phyloP scores from a whole-genome alignment of 1,284 basidiomycete genomes.

The Trichosporon sp. region DNA sequence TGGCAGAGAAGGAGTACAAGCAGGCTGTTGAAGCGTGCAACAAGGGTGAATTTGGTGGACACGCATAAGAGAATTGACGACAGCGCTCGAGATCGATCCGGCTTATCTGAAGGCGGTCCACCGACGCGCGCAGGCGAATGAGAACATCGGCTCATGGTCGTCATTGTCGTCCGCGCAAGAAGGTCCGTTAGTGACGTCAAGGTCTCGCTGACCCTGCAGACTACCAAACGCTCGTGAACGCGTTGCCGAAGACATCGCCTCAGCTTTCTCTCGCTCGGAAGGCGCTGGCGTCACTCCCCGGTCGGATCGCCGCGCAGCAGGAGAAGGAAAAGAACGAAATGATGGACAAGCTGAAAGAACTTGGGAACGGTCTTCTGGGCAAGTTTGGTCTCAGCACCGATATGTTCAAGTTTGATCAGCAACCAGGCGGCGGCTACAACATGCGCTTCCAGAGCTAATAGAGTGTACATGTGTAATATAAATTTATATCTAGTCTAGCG shows the following conservation, averaged over 20 bases:
- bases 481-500: slow-evolving; percentile 58
- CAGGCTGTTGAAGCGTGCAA: slow-evolving; percentile 57
- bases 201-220: slow-evolving; percentile 61
- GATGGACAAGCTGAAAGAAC: slow-evolving; percentile 85
- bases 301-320: slow-evolving; percentile 68
- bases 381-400: slow-evolving; percentile 83
- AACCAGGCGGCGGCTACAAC: slow-evolving; percentile 89
- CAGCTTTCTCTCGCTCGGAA: slow-evolving; percentile 62
- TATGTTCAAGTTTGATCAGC: slow-evolving; percentile 92
- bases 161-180: slow-evolving; percentile 78
- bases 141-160: slow-evolving; percentile 76
- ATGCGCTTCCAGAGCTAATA: slow-evolving; percentile 70
- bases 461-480: slow-evolving; percentile 16
- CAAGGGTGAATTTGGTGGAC: slow-evolving; percentile 35
- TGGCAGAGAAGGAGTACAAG: slow-evolving; percentile 57
- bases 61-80: neutral
- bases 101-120: slow-evolving; percentile 84
- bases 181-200: slow-evolving; percentile 61
- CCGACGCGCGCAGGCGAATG: slow-evolving; percentile 81
- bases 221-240: slow-evolving; percentile 68
- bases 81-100: slow-evolving; percentile 83
- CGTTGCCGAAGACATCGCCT: slow-evolving; percentile 65
- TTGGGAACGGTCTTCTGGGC: slow-evolving; percentile 92
- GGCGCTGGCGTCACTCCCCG: slow-evolving; percentile 64
- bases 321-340: slow-evolving; percentile 89